Conservation (phyloP, 306 rosid genomes). For the Fragaria vesca region DNA sequence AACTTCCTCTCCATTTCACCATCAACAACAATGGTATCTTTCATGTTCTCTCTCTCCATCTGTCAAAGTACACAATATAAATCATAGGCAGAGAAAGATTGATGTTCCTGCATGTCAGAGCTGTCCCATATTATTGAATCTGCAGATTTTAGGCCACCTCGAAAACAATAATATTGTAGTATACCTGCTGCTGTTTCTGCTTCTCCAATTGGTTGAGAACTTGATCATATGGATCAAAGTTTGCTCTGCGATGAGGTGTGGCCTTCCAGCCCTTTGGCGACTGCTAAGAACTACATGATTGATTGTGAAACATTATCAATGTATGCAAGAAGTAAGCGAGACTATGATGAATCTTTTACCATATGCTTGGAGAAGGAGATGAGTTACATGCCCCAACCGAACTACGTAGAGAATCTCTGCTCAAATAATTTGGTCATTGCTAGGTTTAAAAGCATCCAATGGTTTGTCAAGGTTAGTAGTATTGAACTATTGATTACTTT, state of each 20-base stretch:
- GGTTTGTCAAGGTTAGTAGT: conserved; percentile 49
- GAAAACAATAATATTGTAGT: not conserved
- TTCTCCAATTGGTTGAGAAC: not conserved
- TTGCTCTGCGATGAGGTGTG: conserved; percentile 57
- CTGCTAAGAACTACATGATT: not conserved
- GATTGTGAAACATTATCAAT: not conserved
- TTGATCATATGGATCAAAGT: conserved; percentile 21
- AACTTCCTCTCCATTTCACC: not conserved
- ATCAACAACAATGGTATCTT: not conserved
- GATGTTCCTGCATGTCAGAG: conserved; percentile 7
- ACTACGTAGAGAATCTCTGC: conserved; percentile 26
- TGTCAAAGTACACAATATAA: not conserved
- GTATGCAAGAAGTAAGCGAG: conserved; percentile 22
- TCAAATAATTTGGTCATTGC: conserved; percentile 30
- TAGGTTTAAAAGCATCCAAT: conserved; percentile 43
- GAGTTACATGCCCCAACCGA: conserved; percentile 30
- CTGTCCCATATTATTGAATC: not conserved
- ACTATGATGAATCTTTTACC: conserved; percentile 29
- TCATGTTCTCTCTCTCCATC: not conserved
- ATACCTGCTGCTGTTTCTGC: not conserved
- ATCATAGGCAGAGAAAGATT: not conserved
- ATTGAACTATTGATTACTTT: not conserved
- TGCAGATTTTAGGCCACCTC: not conserved
- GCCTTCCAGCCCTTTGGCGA: conserved; percentile 30
- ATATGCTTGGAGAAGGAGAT: conserved; percentile 42